Evolutionary conservation across 73 alveolate species (phyloP).

Genomic region (Stentor coeruleus): DNA sequence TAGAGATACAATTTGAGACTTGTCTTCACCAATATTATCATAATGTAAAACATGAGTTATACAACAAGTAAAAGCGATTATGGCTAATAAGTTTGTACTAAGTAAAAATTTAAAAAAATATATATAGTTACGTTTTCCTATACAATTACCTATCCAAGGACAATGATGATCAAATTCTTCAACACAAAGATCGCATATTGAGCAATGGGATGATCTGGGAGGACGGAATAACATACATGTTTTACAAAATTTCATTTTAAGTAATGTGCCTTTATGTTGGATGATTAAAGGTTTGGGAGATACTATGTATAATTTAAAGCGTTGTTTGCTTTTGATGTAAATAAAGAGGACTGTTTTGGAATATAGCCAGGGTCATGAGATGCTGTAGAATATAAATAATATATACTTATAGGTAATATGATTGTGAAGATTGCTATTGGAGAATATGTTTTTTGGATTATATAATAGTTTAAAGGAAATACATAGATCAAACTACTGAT

Average conservation of each 20-base stretch:
- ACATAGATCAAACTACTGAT: neutral
- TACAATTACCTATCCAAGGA: slow-evolving; percentile 43
- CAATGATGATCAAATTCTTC: slow-evolving; percentile 41
- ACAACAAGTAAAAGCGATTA: slow-evolving; percentile 16
- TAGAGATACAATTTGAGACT: slow-evolving; percentile 18
- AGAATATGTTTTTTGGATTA: neutral
- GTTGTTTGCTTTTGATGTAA: neutral
- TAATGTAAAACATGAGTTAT: neutral
- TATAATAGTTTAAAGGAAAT: neutral
- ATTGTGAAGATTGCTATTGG: neutral
- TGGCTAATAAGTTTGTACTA: neutral
- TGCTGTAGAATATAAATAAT: neutral
- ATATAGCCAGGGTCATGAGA: slow-evolving; percentile 28
- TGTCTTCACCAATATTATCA: neutral
- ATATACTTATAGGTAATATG: neutral
- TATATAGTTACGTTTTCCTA: slow-evolving; percentile 34
- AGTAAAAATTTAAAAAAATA: slow-evolving; percentile 8
- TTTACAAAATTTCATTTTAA: slow-evolving; percentile 2
- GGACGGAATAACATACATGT: slow-evolving; percentile 32
- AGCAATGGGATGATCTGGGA: slow-evolving; percentile 38
- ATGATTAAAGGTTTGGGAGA: slow-evolving; percentile 8
- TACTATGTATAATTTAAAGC: neutral
- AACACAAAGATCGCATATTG: slow-evolving; percentile 36
- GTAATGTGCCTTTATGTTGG: slow-evolving; percentile 3
- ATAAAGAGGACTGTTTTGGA: slow-evolving; percentile 19